Evolutionary conservation across 169 alveolate species (phyloP).

Genomic region (Sarcocystis neurona): DNA sequence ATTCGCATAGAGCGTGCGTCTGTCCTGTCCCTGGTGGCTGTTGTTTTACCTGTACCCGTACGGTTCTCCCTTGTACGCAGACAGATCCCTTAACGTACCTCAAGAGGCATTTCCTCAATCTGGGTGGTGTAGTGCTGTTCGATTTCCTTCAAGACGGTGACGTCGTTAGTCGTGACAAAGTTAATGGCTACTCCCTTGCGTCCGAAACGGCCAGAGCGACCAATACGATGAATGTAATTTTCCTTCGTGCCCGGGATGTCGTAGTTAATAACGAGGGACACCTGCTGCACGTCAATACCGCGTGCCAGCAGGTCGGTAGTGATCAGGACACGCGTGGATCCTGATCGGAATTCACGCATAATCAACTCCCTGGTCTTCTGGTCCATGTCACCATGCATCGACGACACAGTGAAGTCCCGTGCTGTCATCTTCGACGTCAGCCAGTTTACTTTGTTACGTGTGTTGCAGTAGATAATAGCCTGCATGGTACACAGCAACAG

Average conservation of each 20-base stretch:
- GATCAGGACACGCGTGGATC: slow-evolving; percentile 97
- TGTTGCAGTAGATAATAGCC: slow-evolving; percentile 98
- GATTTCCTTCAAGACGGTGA: slow-evolving; percentile 92
- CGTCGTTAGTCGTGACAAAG: slow-evolving; percentile 95
- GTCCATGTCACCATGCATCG: slow-evolving; percentile 98
- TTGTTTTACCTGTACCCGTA: no score
- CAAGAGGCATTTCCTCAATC: slow-evolving; percentile 97
- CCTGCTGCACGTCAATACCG: slow-evolving; percentile 97
- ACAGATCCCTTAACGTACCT: no score
- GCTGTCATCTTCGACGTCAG: slow-evolving; percentile 93
- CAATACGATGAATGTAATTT: slow-evolving; percentile 98
- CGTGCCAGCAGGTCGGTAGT: slow-evolving; percentile 99
- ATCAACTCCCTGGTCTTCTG: slow-evolving; percentile 96
- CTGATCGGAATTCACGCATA: slow-evolving; percentile 97
- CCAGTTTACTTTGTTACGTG: slow-evolving; percentile 94
- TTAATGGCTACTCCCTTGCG: slow-evolving; percentile 99
- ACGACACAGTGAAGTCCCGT: slow-evolving; percentile 94
- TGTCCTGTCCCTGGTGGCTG: no score
- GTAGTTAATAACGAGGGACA: slow-evolving; percentile 95
- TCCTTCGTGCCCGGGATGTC: slow-evolving; percentile 97
- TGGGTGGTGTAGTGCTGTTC: slow-evolving; percentile 98
- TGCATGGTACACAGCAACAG: neutral
- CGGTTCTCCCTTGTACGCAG: no score
- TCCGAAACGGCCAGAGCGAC: slow-evolving; percentile 99
- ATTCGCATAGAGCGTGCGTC: no score